Conservation (phyloP, 495 filamentous ascomycete species). For the Massariosphaeria phaeospora region DNA sequence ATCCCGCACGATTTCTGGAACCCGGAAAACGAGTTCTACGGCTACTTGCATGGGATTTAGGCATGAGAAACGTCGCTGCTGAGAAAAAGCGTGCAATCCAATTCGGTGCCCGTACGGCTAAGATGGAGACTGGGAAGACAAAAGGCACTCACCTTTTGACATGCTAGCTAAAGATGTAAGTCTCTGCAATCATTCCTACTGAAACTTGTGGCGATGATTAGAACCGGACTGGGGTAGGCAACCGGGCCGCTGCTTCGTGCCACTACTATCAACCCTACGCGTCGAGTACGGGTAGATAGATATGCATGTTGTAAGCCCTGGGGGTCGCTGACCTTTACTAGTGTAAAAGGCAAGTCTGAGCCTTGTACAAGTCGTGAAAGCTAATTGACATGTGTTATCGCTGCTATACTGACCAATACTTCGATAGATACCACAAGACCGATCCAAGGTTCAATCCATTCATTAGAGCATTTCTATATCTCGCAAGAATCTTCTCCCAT, state of each 20-base stretch:
- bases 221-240: conserved; percentile 16
- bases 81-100: conserved; percentile 84
- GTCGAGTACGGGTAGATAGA: conserved; percentile 6
- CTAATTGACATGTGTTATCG: too few species aligned
- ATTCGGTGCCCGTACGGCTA: conserved; percentile 44
- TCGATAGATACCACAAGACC: too few species aligned
- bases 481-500: too few species aligned
- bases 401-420: too few species aligned
- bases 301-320: conserved; percentile 9
- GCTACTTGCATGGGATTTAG: conserved; percentile 69
- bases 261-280: neutral
- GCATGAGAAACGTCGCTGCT: conserved; percentile 61
- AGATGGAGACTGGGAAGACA: conserved; percentile 42
- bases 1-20: conserved; percentile 49
- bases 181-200: neutral
- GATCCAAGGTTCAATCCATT: too few species aligned
- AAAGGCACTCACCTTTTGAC: conserved; percentile 38
- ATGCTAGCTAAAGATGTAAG: conserved; percentile 9
- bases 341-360: conserved; percentile 35
- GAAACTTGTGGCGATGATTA: conserved; percentile 10
- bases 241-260: conserved; percentile 5
- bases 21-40: conserved; percentile 76
- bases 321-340: conserved; percentile 7
- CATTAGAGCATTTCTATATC: too few species aligned
- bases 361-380: too few species aligned